These are phyloP conservation scores for Phytophthora melonis DNA, from an alignment of 352 stramenopile species.

Conservation along the genomic window DNA sequence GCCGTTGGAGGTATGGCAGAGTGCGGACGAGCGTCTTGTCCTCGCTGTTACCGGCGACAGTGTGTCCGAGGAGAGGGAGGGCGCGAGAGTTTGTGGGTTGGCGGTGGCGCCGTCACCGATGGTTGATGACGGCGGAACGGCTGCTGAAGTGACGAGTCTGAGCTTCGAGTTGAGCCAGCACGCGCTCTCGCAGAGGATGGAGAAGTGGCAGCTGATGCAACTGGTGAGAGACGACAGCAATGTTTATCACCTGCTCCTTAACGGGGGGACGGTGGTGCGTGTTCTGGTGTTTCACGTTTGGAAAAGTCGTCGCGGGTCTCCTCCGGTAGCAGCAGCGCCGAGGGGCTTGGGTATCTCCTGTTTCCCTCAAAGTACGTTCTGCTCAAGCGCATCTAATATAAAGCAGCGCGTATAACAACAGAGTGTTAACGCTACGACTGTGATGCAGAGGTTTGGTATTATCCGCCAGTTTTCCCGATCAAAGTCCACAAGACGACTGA, in stretches of 20 bases:
- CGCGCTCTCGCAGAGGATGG: constrained; percentile 37
- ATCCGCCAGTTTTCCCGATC: constrained; percentile 50
- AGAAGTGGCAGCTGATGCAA: constrained; percentile 65
- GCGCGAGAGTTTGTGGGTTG: constrained; percentile 43
- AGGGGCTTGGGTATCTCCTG: constrained; percentile 28
- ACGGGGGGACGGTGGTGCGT: constrained; percentile 49
- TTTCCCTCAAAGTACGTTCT: constrained; percentile 43
- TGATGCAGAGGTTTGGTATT: constrained; percentile 49
- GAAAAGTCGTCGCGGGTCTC: not conserved
- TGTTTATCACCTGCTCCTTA: constrained; percentile 61
- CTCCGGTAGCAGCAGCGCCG: not conserved
- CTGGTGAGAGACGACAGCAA: constrained; percentile 12
- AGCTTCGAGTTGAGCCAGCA: constrained; percentile 50
- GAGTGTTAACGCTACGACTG: not conserved
- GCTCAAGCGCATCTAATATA: not conserved
- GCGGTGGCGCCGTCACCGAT: constrained; percentile 53
- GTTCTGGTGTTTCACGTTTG: constrained; percentile 45
- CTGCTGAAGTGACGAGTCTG: constrained; percentile 36
- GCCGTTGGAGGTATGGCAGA: constrained; percentile 70
- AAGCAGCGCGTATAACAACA: constrained; percentile 5
- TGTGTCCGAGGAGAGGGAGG: constrained; percentile 32
- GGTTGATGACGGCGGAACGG: constrained; percentile 15
- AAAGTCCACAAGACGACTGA: constrained; percentile 32
- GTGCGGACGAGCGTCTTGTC: constrained; percentile 55
- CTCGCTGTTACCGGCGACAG: constrained; percentile 47